Percentiles rank a stretch among this genome's conserved stretches.
phyloP scores from a whole-genome alignment of 1,284 basidiomycete genomes.

The Hypsizygus ulmarius region DNA sequence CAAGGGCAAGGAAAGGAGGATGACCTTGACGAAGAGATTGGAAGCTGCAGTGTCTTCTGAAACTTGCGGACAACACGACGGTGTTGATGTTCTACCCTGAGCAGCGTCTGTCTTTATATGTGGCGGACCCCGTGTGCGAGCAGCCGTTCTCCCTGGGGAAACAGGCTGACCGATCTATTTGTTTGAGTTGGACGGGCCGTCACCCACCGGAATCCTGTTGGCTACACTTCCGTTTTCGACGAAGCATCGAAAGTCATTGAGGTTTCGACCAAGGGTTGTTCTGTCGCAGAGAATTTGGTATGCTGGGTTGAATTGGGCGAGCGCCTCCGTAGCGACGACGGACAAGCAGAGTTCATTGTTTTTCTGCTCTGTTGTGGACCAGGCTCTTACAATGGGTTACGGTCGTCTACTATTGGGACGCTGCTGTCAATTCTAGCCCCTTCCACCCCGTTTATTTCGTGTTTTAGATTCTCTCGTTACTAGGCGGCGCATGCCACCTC shows the following conservation, averaged over 20 bases:
- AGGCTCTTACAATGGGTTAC: background rate
- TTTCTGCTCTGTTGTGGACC: slow-evolving; percentile 2
- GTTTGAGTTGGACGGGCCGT: slow-evolving; percentile 10
- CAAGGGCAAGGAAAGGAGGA: slow-evolving; percentile 11
- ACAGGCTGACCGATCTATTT: background rate
- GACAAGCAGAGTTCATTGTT: background rate
- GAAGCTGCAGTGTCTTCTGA: no score
- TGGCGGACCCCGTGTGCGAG: background rate
- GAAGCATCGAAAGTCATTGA: background rate
- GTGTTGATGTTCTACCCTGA: slow-evolving; percentile 12
- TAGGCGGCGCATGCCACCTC: no score
- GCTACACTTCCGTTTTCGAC: background rate
- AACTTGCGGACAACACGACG: no score
- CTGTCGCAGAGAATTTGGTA: background rate
- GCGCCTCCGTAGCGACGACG: slow-evolving; percentile 4
- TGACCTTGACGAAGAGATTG: background rate
- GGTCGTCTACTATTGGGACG: background rate
- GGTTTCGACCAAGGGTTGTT: no score
- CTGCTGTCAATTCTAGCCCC: background rate
- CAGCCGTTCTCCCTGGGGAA: slow-evolving; percentile 2
- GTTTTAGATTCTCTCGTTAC: no score
- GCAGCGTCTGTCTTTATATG: slow-evolving; percentile 22
- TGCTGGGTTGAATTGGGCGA: background rate
- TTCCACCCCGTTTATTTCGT: no score
- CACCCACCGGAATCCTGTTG: background rate